Conservation (phyloP, 169 alveolate genomes). For the Cardiosporidium cionae region DNA sequence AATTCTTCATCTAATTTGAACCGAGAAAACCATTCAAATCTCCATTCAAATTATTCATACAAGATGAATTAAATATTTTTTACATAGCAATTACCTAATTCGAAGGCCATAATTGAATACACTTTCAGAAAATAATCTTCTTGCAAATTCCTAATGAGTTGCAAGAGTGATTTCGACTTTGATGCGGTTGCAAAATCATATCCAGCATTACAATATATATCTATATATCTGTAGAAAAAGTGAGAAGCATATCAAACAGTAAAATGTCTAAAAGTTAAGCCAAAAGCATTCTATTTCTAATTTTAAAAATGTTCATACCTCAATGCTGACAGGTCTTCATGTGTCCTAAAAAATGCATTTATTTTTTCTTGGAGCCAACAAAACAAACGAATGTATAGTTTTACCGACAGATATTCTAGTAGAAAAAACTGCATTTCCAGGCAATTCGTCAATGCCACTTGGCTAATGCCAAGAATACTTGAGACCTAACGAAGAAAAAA, state of each 20-base stretch:
- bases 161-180: neutral
- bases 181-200: neutral
- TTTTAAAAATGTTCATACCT: too few relatives aligned
- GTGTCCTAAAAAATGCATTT: neutral
- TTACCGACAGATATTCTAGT: neutral
- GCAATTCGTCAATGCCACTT: neutral
- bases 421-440: neutral
- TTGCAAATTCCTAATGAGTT: neutral
- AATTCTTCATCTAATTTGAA: too few relatives aligned
- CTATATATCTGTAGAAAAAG: too few relatives aligned
- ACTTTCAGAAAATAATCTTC: neutral
- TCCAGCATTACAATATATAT: neutral
- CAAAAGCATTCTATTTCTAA: too few relatives aligned
- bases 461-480: neutral
- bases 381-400: neutral
- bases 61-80: too few relatives aligned
- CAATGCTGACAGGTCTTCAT: too few relatives aligned
- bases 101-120: neutral
- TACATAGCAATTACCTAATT: too few relatives aligned
- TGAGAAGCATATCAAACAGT: too few relatives aligned
- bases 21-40: too few relatives aligned
- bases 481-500: neutral
- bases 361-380: neutral
- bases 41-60: too few relatives aligned
- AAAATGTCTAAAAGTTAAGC: too few relatives aligned